Percentiles rank a stretch among this genome's conserved stretches.
Conservation (phyloP, 768 basidiomycete species). For the Suillus occidentalis region DNA sequence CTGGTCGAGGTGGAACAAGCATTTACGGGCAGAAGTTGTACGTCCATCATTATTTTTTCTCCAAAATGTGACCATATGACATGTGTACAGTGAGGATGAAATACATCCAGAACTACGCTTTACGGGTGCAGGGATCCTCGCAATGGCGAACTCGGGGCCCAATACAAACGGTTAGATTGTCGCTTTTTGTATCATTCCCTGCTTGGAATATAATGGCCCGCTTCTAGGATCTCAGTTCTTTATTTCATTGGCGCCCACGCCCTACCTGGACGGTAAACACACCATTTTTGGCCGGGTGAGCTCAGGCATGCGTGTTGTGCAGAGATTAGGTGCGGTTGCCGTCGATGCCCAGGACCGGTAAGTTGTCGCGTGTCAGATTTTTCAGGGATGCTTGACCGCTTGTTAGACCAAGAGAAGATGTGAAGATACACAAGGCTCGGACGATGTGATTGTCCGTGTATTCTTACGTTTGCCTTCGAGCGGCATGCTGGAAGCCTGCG, state of each 20-base stretch:
- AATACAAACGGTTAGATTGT: constrained; percentile 70
- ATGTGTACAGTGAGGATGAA: constrained; percentile 74
- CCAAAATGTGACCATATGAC: neutral
- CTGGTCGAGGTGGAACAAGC: constrained; percentile 87
- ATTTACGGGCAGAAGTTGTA: constrained; percentile 89
- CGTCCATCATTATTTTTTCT: constrained; percentile 25
- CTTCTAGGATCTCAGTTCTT: constrained; percentile 91
- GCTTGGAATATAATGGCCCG: constrained; percentile 17
- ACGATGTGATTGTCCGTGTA: constrained; percentile 10
- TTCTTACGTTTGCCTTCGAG: neutral
- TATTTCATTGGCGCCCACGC: constrained; percentile 80
- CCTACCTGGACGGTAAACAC: constrained; percentile 82
- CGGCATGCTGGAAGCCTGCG: neutral
- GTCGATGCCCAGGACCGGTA: constrained; percentile 88
- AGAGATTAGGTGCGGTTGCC: constrained; percentile 86
- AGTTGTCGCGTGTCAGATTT: constrained; percentile 25
- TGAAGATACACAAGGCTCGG: constrained; percentile 85
- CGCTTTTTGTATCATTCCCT: constrained; percentile 18
- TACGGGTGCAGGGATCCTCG: constrained; percentile 94
- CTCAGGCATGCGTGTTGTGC: constrained; percentile 89
- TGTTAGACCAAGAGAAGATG: constrained; percentile 66
- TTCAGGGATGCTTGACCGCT: neutral
- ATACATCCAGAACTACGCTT: constrained; percentile 89
- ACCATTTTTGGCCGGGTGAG: constrained; percentile 91
- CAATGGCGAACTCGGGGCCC: constrained; percentile 97